Evolutionary conservation across 257 asterid species (phyloP).

Genomic region (Jacaranda mimosifolia): DNA sequence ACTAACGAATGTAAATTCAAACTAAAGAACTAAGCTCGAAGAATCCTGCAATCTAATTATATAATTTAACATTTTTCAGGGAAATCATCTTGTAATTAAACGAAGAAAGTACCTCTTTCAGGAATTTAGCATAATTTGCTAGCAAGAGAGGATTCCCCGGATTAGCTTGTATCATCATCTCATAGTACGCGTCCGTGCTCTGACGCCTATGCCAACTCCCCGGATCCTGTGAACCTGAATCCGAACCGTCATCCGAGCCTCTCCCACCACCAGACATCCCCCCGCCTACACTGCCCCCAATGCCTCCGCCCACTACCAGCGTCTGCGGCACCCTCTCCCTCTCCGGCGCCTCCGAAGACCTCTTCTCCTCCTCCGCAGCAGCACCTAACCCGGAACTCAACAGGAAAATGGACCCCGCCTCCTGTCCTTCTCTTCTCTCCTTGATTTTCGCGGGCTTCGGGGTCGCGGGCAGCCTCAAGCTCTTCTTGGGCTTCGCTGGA

Average conservation of each 20-base stretch:
- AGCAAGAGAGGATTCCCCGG: conserved; percentile 75
- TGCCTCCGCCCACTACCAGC: conserved; percentile 50
- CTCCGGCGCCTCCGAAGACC: conserved; percentile 27
- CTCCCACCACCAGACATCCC: conserved; percentile 58
- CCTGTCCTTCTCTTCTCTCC: conserved; percentile 43
- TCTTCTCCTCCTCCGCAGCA: conserved; percentile 36
- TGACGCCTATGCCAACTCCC: conserved; percentile 63
- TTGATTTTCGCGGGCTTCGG: conserved; percentile 46
- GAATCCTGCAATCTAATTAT: background rate
- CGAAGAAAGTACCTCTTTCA: conserved; percentile 65
- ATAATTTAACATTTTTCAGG: conserved; percentile 10
- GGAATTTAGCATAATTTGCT: conserved; percentile 78
- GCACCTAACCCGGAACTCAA: conserved; percentile 52
- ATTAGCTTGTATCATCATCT: conserved; percentile 75
- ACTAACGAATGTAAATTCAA: background rate
- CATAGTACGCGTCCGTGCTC: conserved; percentile 65
- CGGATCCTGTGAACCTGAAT: conserved; percentile 52
- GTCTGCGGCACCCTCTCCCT: conserved; percentile 49
- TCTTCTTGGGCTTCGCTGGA: conserved; percentile 49
- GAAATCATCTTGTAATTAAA: background rate
- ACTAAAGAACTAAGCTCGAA: no score
- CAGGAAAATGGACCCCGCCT: conserved; percentile 40
- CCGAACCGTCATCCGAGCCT: conserved; percentile 56
- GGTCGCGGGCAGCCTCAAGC: conserved; percentile 37
- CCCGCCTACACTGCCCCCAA: conserved; percentile 56